Evolutionary conservation across 768 basidiomycete genomes (phyloP).

Genomic region (Lactarius pseudohatsudake): DNA sequence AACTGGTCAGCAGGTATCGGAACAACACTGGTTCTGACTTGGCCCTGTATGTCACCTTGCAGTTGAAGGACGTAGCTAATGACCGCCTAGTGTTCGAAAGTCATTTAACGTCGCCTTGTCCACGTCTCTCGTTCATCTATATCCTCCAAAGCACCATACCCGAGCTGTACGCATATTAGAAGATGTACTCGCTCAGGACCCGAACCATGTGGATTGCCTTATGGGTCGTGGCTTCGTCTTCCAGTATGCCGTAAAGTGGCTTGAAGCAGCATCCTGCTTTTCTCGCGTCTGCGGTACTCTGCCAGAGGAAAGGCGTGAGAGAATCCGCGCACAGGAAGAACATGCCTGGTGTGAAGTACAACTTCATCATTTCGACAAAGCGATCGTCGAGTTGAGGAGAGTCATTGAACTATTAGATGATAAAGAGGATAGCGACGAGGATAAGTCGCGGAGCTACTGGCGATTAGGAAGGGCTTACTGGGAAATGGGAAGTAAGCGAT

Average conservation of each 20-base stretch:
- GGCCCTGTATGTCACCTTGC: slow-evolving; percentile 41
- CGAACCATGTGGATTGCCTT: slow-evolving; percentile 62
- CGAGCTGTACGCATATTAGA: slow-evolving; percentile 75
- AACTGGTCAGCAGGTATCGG: slow-evolving; percentile 54
- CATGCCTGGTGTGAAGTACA: slow-evolving; percentile 80
- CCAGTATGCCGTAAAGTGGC: slow-evolving; percentile 63
- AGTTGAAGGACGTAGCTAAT: neutral
- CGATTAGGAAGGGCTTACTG: slow-evolving; percentile 76
- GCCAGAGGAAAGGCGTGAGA: slow-evolving; percentile 45
- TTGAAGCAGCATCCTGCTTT: slow-evolving; percentile 64
- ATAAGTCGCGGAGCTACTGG: slow-evolving; percentile 82
- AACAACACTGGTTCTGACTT: slow-evolving; percentile 55
- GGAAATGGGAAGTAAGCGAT: slow-evolving; percentile 62
- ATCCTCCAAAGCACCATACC: slow-evolving; percentile 85
- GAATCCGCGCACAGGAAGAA: slow-evolving; percentile 75
- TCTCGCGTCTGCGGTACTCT: slow-evolving; percentile 51
- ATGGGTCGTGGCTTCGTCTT: slow-evolving; percentile 76
- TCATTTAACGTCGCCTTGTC: slow-evolving; percentile 73
- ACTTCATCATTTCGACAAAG: slow-evolving; percentile 46
- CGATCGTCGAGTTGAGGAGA: slow-evolving; percentile 46
- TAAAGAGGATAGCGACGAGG: slow-evolving; percentile 49
- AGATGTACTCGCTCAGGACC: slow-evolving; percentile 62
- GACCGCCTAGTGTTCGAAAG: slow-evolving; percentile 51
- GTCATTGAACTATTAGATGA: slow-evolving; percentile 48
- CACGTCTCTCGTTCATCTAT: slow-evolving; percentile 78